A percentile compares a stretch with the other conserved stretches of the same genome.
Conservation (phyloP, 2,329 filamentous ascomycete genomes). For the Torrubiella hemipterigena region DNA sequence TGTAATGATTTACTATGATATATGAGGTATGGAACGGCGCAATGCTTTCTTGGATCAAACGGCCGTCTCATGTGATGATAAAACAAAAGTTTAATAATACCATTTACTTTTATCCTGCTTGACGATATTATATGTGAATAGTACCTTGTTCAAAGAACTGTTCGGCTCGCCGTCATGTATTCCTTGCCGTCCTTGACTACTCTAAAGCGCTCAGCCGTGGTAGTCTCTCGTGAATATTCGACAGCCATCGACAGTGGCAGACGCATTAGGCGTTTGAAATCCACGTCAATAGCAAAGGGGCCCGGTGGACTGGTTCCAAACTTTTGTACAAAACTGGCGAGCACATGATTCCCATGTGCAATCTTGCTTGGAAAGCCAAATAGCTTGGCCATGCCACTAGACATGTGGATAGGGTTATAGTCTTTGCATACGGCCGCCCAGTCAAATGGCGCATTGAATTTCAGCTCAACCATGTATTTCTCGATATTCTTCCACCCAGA, state of each 20-base stretch:
- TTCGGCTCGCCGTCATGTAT: constrained; percentile 4
- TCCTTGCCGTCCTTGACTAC: constrained; percentile 6
- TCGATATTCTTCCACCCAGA: constrained; percentile 3
- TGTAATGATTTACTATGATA: too few species aligned
- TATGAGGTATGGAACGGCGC: too few species aligned
- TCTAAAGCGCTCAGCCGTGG: constrained; percentile 1
- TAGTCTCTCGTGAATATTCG: background rate
- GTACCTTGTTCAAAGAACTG: background rate
- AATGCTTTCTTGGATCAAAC: too few species aligned
- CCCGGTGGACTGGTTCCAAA: constrained; percentile 1
- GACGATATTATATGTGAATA: too few species aligned
- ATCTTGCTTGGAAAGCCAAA: constrained; percentile 7
- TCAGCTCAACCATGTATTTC: constrained; percentile 5
- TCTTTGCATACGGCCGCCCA: constrained; percentile 7
- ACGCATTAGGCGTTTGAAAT: constrained; percentile 5
- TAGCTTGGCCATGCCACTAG: constrained; percentile 4
- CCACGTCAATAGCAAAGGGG: constrained; percentile 4
- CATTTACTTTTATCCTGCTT: too few species aligned
- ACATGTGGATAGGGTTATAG: constrained; percentile 8
- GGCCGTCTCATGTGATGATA: too few species aligned
- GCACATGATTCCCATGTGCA: constrained; percentile 7
- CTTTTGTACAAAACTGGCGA: constrained; percentile 4
- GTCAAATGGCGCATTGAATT: constrained; percentile 4
- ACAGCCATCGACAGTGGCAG: constrained; percentile 4
- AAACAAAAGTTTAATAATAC: too few species aligned